phyloP scores from a whole-genome alignment of 1,284 basidiomycete species.

The Ceratobasidium papillatum region DNA sequence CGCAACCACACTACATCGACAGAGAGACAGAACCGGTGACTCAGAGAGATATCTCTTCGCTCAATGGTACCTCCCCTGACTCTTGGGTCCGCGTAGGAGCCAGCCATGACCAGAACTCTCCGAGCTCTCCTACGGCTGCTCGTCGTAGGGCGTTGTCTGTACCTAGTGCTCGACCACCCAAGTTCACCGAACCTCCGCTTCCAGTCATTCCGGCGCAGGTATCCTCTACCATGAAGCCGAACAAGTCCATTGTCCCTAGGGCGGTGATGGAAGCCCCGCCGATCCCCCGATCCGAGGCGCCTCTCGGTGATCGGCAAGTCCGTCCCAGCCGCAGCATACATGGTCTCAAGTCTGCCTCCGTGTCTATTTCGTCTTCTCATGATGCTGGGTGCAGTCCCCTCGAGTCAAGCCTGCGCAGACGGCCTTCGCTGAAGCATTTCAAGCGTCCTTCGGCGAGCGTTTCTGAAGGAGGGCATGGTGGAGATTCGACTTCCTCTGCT shows the following conservation, averaged over 20 bases:
- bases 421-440: background rate
- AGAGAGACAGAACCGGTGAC: background rate
- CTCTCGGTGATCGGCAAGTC: background rate
- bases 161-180: constrained; percentile 5
- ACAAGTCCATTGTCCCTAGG: background rate
- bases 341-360: background rate
- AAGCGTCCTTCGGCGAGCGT: constrained; percentile 8
- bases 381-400: background rate
- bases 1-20: background rate
- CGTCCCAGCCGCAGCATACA: background rate
- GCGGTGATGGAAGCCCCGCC: background rate
- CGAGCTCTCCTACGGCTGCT: background rate
- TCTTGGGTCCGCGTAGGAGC: constrained; percentile 20
- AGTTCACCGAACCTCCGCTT: background rate
- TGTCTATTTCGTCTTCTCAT: background rate
- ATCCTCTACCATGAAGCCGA: background rate
- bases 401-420: background rate
- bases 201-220: background rate
- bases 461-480: constrained; percentile 1
- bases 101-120: background rate
- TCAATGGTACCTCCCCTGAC: constrained; percentile 1
- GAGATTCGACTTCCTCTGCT: background rate
- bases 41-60: background rate
- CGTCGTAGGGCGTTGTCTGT: constrained; percentile 27
- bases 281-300: background rate